phyloP scores from a whole-genome alignment of 768 basidiomycete genomes.

The Butyriboletus loyo region DNA sequence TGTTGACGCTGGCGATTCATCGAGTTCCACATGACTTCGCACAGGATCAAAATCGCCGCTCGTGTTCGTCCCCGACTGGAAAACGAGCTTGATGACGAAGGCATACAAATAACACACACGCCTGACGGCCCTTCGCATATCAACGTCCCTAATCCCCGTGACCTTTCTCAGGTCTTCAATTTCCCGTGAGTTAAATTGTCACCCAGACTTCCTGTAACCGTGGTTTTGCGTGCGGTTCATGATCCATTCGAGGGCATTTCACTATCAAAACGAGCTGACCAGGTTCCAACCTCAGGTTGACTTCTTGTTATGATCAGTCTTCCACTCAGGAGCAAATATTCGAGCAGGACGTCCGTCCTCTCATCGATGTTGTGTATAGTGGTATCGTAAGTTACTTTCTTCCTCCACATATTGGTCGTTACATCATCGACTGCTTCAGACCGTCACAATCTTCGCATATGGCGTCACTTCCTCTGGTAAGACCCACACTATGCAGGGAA shows the following conservation, averaged over 20 bases:
- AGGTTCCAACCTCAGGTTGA: conserved; percentile 45
- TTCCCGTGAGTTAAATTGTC: conserved; percentile 54
- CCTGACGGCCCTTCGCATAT: conserved; percentile 48
- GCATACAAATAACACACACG: conserved; percentile 49
- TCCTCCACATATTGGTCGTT: background rate
- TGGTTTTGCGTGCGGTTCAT: conserved; percentile 1
- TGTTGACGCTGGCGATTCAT: background rate
- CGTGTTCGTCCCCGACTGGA: conserved; percentile 65
- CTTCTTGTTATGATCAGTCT: conserved; percentile 69
- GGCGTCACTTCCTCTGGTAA: conserved; percentile 91
- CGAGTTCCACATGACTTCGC: conserved; percentile 18
- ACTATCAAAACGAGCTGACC: conserved; percentile 2
- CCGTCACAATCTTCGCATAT: conserved; percentile 85
- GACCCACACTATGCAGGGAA: conserved; percentile 93
- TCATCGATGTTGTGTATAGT: conserved; percentile 73
- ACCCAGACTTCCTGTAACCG: background rate
- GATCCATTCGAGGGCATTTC: background rate
- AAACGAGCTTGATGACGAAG: conserved; percentile 60
- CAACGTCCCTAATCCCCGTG: conserved; percentile 68
- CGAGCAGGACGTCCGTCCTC: conserved; percentile 66
- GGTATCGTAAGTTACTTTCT: conserved; percentile 56
- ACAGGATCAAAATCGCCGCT: conserved; percentile 70
- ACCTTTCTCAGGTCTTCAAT: conserved; percentile 66
- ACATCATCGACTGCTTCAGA: conserved; percentile 39
- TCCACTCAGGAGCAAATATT: conserved; percentile 80